Base-by-base conservation (phyloP, 257 asterid genomes). In the Scutellaria barbata region DNA sequence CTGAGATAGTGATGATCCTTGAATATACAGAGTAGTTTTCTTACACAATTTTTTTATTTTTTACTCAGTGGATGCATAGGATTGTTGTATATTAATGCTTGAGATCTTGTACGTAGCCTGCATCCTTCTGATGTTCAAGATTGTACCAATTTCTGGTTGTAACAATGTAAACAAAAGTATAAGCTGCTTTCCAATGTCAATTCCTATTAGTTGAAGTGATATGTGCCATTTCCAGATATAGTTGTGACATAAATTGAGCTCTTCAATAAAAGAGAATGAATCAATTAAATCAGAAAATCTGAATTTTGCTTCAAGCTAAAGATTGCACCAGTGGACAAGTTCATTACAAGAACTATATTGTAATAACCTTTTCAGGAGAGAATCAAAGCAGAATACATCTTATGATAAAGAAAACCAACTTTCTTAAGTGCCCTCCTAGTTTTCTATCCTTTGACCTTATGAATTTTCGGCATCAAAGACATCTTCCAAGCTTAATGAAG, bases 61-160 rank as follows among this genome's bases (percentile, higher is more conserved):
- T 75, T 79, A 76, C 51, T 72, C 66, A 37, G 82, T n/a, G 83
- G 89, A 73, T 83, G 87, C 85, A 5, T 72, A 83, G 89, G 82
- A 60, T 66, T 75, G 78, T 66, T 75, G 78, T 74, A 65, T 69
- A 76, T 75, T 66, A 74, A 74, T 56, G 65, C 35, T 63, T 50
- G 80, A 77, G 82, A 41, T 68, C 56, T 65, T 64, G 82, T 78
- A 69, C 55, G 73, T 81, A 79, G 80, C 52, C 14, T 7, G 84
- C 87, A 77, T 81, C 83, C 84, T 54, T 71, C 82, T 73, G 74
- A 56, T 12, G 16, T 63, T 52, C 14, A 35, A 64, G 41, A 75
- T 77, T 52, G 66, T 55, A 51, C 79, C 39, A 41, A 53, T 43
- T 76, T 50, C 63, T 30, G 35, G 35, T 30, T 30, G 35, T 30